Base-by-base conservation (phyloP, 2,329 filamentous ascomycete species). In the Xylariaceae sp. region DNA sequence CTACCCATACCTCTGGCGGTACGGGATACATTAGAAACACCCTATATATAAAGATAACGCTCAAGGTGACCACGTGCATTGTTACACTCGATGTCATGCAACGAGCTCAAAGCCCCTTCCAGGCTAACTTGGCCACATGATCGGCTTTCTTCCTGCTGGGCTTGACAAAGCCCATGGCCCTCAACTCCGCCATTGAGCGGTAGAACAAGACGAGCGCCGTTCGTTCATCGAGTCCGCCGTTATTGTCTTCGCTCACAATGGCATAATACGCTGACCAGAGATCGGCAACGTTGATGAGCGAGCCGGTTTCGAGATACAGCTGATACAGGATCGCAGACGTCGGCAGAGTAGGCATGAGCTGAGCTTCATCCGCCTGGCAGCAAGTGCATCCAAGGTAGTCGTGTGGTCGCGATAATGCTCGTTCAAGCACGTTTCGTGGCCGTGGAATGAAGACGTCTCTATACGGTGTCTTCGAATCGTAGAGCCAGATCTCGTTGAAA, bases 111-210 rank as follows among this genome's bases (percentile, higher is more conserved):
- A 94, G 77, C 67, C 93, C 94, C 72, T 89, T 92, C 85, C 71
- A 73, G 10, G 71, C 71, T 55, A 92, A 80, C 78, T 97, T 97
- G 45, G 90, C 87, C 66, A 97, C 78, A 75, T 97, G 93, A 72
- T 97, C 94, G 23, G 87, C 85, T 79, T 96, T 96, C 79, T 92
- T 96, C 75, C 88, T 89, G 70, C 88, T 97, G 62, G 83, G 82
- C 77, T 94, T 97, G 62, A 97, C 82, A 75, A 97, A 88, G 6
- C 94, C 94, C 68, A 99, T 79, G 56, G 87, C 84, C 73, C 87
- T 88, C 72, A 99, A 74, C 73, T 99, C 94, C 0, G 93, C 90
- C 63, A 97, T 74, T 4, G 84, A 89, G 62, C 86, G 83, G 73
- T 97, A 97, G 74, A 97, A 99, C 60, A 89, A 76, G 48, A 91